Evolutionary conservation across 441 rosid species (phyloP).

Genomic region (Pelargonium myrrhifolium): DNA sequence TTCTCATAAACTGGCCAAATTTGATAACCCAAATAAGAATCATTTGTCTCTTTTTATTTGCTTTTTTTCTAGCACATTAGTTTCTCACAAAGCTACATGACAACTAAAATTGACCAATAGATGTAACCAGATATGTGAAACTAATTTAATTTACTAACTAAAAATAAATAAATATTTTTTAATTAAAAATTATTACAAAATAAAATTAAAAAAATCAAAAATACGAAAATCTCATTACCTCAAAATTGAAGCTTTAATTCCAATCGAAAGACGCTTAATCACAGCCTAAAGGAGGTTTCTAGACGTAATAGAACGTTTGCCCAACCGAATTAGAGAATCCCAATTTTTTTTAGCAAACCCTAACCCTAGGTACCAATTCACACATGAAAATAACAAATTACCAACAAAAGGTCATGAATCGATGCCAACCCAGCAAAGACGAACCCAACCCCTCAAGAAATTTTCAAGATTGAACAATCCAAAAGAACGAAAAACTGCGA

Average conservation of each 20-base stretch:
- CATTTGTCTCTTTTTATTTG: no score
- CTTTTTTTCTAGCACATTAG: no score
- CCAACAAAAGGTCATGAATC: constrained; percentile 8
- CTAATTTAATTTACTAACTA: no score
- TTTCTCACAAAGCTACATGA: no score
- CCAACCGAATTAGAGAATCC: constrained; percentile 25
- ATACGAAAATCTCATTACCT: constrained; percentile 10
- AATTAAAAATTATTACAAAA: neutral
- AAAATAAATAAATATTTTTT: no score
- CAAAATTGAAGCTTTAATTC: constrained; percentile 10
- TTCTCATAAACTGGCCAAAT: no score
- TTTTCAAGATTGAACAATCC: constrained; percentile 26
- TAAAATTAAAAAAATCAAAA: constrained; percentile 9
- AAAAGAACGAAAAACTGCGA: constrained; percentile 22
- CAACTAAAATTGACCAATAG: no score
- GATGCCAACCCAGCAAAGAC: neutral
- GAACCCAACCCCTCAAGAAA: constrained; percentile 31
- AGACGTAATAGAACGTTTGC: constrained; percentile 7
- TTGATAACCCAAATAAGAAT: no score
- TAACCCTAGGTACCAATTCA: constrained; percentile 48
- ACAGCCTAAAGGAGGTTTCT: no score
- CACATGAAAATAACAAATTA: constrained; percentile 20
- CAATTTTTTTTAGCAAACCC: constrained; percentile 33
- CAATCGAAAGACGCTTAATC: neutral
- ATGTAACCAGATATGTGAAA: neutral